Percentiles rank a stretch among this genome's conserved stretches.
Evolutionary conservation across 1,284 basidiomycete species (phyloP).

Genomic region (Farysia itapuensis): DNA sequence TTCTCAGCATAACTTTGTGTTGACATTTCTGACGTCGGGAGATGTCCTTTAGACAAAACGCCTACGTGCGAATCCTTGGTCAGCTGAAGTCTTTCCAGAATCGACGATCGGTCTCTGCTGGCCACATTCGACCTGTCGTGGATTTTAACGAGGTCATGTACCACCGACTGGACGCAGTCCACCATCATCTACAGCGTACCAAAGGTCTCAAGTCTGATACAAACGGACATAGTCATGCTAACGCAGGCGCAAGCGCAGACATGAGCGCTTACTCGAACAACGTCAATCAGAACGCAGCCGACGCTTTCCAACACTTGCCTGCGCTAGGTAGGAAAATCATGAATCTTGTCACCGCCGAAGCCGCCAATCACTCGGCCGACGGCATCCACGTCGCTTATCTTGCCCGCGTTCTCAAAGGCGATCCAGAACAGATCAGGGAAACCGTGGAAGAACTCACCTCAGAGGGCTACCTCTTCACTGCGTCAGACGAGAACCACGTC

Average conservation of each 20-base stretch:
- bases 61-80: constrained; percentile 85
- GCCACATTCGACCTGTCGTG: constrained; percentile 62
- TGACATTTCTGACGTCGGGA: no score
- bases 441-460: constrained; percentile 47
- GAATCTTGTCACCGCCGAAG: constrained; percentile 34
- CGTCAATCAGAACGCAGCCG: constrained; percentile 10
- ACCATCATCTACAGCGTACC: constrained; percentile 51
- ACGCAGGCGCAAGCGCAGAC: constrained; percentile 11
- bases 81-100: constrained; percentile 81
- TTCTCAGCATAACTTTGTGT: no score
- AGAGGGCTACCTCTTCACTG: constrained; percentile 51
- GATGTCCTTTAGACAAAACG: constrained; percentile 75
- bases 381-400: constrained; percentile 42
- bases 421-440: constrained; percentile 32
- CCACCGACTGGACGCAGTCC: constrained; percentile 70
- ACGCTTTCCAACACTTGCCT: constrained; percentile 31
- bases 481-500: constrained; percentile 49
- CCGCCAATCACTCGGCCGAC: constrained; percentile 38
- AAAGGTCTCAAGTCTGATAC: constrained; percentile 6
- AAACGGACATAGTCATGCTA: constrained; percentile 4
- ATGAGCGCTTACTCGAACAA: constrained; percentile 34
- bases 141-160: constrained; percentile 82
- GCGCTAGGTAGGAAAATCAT: constrained; percentile 36
- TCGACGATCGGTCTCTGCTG: constrained; percentile 72
- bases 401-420: constrained; percentile 30